A percentile compares a stretch with the other conserved stretches of the same genome.
These are phyloP conservation scores for Pichia sp. DNA, from an alignment of 1,139 yeast species.

Conservation along the genomic window DNA sequence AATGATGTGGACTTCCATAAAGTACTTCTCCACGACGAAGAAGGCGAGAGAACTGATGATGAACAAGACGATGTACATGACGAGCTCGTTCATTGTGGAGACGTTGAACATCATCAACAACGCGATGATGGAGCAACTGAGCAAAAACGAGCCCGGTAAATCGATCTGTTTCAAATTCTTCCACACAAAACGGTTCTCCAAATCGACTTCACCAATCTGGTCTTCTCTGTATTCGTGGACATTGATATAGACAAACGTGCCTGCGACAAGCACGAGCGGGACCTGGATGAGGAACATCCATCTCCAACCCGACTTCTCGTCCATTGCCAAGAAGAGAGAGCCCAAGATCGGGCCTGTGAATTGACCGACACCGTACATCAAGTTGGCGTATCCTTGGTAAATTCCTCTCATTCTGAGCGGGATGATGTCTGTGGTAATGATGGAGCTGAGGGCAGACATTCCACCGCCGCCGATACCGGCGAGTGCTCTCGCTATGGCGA, in stretches of 20 bases:
- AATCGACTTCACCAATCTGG: constrained; percentile 28
- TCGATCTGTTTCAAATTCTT: constrained; percentile 38
- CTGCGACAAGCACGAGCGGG: constrained; percentile 38
- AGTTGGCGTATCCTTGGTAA: constrained; percentile 38
- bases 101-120: constrained; percentile 35
- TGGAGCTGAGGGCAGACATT: constrained; percentile 33
- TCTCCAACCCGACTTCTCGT: constrained; percentile 39
- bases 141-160: constrained; percentile 37
- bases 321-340: constrained; percentile 35
- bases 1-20: constrained; percentile 53
- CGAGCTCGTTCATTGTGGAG: constrained; percentile 6
- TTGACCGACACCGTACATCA: constrained; percentile 41
- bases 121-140: constrained; percentile 33
- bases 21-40: constrained; percentile 42
- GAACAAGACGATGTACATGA: constrained; percentile 17
- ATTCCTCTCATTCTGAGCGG: constrained; percentile 33
- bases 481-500: constrained; percentile 32
- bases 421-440: constrained; percentile 35
- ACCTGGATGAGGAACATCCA: constrained; percentile 42
- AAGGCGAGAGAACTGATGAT: constrained; percentile 34
- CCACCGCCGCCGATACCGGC: constrained; percentile 39
- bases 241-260: constrained; percentile 29
- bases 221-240: constrained; percentile 36
- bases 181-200: constrained; percentile 35
- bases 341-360: constrained; percentile 44